Evolutionary conservation across 73 alveolate species (phyloP), one percentile per base, ranked within the genome.

Genomic region (Stentor coeruleus): DNA sequence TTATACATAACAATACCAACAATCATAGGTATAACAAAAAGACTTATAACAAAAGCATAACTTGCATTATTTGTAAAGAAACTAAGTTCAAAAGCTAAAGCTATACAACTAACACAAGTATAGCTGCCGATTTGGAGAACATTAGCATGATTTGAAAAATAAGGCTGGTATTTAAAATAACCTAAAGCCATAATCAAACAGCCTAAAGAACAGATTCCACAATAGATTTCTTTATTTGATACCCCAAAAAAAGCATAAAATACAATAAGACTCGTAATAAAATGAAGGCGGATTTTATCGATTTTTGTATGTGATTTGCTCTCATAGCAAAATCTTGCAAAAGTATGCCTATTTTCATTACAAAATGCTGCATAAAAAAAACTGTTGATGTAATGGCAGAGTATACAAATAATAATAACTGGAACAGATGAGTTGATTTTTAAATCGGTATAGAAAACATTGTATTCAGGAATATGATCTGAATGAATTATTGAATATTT

Each of bases 251-350:
- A 0, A 33, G 39, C 79, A 66, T 26, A 31, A 20, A 66, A 66
- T 14, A 66, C 33, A 11, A 31, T 20, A 11, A 26, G 33, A 11
- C n/a, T 14, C n/a, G 11, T 20, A 66, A 15, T 20, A 66, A 66
- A 66, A 33, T 20, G 37, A 0, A 40, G 26, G n/a, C 11, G 14
- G 37, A 20, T 20, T 20, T 28, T 20, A 20, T 66, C 79, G 14
- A 66, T 26, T 66, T 31, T 66, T 66, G 79, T 28, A 66, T 66
- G 39, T 28, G 79, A 37, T 66, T 40, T 66, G 1, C 49, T 15
- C 14, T 66, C 36, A 14, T 28, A 1, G 11, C n/a, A 28, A 11
- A 20, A 40, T 66, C 33, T 33, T 28, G 36, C 79, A 20, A 26
- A 20, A 20, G 36, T 20, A 33, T 66, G 79, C 0, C 79, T 37